Base-by-base conservation (phyloP, 805 yeast species). In the Tetrapisispora nanseiensis region DNA sequence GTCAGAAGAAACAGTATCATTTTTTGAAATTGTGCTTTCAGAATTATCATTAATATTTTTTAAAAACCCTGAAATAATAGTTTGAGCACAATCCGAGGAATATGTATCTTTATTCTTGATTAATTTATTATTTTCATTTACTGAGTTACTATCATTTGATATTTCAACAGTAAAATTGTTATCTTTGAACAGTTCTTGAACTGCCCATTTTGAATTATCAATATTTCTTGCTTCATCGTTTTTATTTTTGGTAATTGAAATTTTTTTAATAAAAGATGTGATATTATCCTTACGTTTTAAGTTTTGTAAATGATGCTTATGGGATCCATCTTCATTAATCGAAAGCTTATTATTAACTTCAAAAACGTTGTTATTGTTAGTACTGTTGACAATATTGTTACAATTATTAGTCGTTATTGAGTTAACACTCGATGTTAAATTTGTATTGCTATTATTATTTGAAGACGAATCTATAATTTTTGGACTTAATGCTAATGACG, bases 231-330 rank as follows among this genome's bases (percentile, higher is more conserved):
- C 79, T 2, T 82, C 85, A n/a, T 85, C 86, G n/a, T 35, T 26
- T 35, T 35, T 35, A 37, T 37, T 37, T 27, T 27, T 36, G 2
- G 32, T n/a, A 22, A 19, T 26, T 8, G 82, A 59, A 52, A 82
- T 70, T 56, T 80, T 86, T 55, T 81, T 83, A 49, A 83, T 69
- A 86, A 83, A 80, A 46, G 78, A 77, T 5, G 80, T 71, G 28
- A 83, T 59, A 52, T 82, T 83, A 54, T 83, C 94, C 59, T 83
- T 90, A 50, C 94, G 69, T 57, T 79, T 81, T 7, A 90, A 80
- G 36, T 81, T 78, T 46, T 77, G 72, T 45, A 90, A 68, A 57
- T 77, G 78, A 62, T 90, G 98, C 55, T 76, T 84, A 61, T 90
- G 98, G 11, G 65, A 47, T 5, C 95, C 94, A 50, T 80, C 81